These are phyloP conservation scores for Panaeolus papilionaceus DNA, from an alignment of 768 basidiomycete species.

Conservation along the genomic window DNA sequence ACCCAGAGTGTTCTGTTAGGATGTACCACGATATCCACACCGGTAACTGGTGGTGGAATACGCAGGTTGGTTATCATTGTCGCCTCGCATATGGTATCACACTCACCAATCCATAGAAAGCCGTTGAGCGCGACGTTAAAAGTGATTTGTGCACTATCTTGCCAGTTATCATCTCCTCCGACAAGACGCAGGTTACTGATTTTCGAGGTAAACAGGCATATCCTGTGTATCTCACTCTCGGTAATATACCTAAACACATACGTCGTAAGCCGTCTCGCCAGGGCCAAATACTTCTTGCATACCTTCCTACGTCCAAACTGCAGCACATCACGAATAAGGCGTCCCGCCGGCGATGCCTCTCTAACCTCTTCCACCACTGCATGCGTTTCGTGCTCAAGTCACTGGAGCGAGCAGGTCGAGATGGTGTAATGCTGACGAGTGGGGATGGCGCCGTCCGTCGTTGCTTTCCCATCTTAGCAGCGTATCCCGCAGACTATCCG, in stretches of 20 bases:
- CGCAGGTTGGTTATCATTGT: slow-evolving; percentile 41
- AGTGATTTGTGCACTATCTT: slow-evolving; percentile 35
- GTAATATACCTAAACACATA: slow-evolving; percentile 21
- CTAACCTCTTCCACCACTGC: slow-evolving; percentile 45
- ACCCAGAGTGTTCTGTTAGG: slow-evolving; percentile 28
- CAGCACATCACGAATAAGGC: slow-evolving; percentile 34
- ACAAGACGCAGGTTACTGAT: slow-evolving; percentile 20
- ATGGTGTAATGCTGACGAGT: slow-evolving; percentile 33
- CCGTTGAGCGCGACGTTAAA: slow-evolving; percentile 26
- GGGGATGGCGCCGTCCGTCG: slow-evolving; percentile 40
- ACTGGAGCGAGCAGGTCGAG: slow-evolving; percentile 29
- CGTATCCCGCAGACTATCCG: slow-evolving; percentile 47
- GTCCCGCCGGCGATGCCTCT: slow-evolving; percentile 25
- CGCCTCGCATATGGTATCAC: slow-evolving; percentile 16
- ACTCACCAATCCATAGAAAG: slow-evolving; percentile 13
- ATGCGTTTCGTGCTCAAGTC: slow-evolving; percentile 37
- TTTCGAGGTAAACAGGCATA: slow-evolving; percentile 19
- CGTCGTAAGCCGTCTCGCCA: slow-evolving; percentile 18
- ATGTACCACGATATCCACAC: slow-evolving; percentile 53
- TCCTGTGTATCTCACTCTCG: slow-evolving; percentile 21
- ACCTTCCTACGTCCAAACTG: slow-evolving; percentile 33
- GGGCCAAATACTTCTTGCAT: slow-evolving; percentile 19
- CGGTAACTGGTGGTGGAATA: slow-evolving; percentile 57
- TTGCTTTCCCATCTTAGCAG: slow-evolving; percentile 46
- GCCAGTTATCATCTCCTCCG: slow-evolving; percentile 42